phyloP scores from a whole-genome alignment of 169 alveolate genomes.

The Cryptosporidium sp. region DNA sequence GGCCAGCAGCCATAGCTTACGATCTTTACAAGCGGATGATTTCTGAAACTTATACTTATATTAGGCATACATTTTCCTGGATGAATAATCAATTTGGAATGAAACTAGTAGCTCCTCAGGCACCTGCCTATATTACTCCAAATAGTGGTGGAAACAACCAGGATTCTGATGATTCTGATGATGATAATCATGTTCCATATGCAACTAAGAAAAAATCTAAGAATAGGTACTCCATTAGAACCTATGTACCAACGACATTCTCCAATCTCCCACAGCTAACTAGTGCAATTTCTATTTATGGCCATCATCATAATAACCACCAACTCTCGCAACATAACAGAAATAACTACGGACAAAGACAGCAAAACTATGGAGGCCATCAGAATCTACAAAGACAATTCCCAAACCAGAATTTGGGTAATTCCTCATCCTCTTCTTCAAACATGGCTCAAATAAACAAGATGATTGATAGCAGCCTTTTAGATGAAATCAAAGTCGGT shows the following conservation, averaged over 20 bases:
- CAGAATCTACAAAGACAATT: constrained; percentile 8
- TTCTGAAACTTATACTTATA: constrained; percentile 65
- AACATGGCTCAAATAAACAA: constrained; percentile 7
- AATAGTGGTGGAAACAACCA: constrained; percentile 4
- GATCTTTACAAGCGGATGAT: constrained; percentile 69
- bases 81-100: constrained; percentile 70
- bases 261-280: constrained; percentile 69
- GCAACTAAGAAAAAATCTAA: constrained; percentile 53
- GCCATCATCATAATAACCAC: constrained; percentile 27
- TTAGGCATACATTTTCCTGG: constrained; percentile 74
- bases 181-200: constrained; percentile 66
- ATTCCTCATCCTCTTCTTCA: background rate
- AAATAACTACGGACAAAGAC: constrained; percentile 18
- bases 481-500: constrained; percentile 35
- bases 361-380: constrained; percentile 15
- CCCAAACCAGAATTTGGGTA: constrained; percentile 4
- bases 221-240: constrained; percentile 68
- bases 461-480: background rate
- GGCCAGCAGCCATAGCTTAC: constrained; percentile 67
- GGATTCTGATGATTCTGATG: constrained; percentile 71
- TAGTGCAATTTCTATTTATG: constrained; percentile 67
- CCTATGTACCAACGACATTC: constrained; percentile 72
- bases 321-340: background rate
- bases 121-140: constrained; percentile 63
- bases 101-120: constrained; percentile 69